Evolutionary conservation across 495 filamentous ascomycete species (phyloP), one percentile per base, ranked within the genome.

Genomic region (Letharia columbiana): DNA sequence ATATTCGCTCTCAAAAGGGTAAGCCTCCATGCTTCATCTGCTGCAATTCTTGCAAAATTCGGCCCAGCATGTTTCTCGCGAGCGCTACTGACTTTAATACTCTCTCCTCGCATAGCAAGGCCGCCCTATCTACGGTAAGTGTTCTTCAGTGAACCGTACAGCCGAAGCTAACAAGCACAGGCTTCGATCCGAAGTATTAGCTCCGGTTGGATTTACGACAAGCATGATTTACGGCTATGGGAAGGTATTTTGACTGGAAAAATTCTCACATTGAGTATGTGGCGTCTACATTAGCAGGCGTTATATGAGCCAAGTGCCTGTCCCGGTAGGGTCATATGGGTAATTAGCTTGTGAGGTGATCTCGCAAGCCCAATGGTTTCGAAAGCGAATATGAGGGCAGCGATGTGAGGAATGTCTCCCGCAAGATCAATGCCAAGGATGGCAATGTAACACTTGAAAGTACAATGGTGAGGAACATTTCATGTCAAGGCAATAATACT

Each of bases 1-100:
- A 79, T 89, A 10, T 86, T 83, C 65, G 79, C 84, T 0, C 72
- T 90, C 1, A 77, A 78, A 18, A 62, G 78, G 23, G 78, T 82
- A 74, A 72, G 77, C 71, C 56, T 42, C 31, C 28, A 42, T 11
- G 13, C 17, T 58, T 37, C n/a, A 15, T 23, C 59, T 59, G 49
- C 33, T 35, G 61, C 47, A 12, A 23, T 28, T 39, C 5, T 10
- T 15, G 0, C 17, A 23, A 44, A 18, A 42, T 33, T 12, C 23
- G n/a, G n/a, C 31, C 49, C 31, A n/a, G 31, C 52, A 28, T 2
- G 31, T 6, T 56, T 5, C 11, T 56, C 5, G 28, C 35, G 44
- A 20, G 12, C 37, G n/a, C 8, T 28, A 37, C 47, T 61, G 47
- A 57, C 60, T 56, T n/a, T 60, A 3, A 49, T 44, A 20, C 41